Evolutionary conservation across 2,329 filamentous ascomycete genomes (phyloP).

Genomic region (Aureobasidium vineae): DNA sequence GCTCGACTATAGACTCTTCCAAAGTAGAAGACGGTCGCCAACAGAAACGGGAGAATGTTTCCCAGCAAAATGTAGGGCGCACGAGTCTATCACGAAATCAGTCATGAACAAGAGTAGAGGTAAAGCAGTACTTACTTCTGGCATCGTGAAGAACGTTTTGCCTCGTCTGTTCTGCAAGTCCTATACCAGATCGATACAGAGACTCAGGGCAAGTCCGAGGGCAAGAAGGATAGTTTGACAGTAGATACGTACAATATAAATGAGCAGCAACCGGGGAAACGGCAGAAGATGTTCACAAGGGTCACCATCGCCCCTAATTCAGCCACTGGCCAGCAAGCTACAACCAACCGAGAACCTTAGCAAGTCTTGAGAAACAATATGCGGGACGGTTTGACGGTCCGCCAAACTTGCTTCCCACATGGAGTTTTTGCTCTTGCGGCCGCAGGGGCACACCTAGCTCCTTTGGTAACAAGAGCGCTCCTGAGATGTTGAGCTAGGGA

Average conservation of each 20-base stretch:
- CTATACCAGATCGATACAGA: not conserved
- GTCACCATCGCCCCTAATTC: not conserved
- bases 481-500: not conserved
- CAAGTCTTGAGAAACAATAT: not conserved
- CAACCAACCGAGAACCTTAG: constrained; percentile 6
- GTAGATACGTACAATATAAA: not conserved
- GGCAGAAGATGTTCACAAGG: not conserved
- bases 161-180: not conserved
- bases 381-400: not conserved
- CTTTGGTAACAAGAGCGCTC: not conserved
- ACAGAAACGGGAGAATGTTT: constrained; percentile 18
- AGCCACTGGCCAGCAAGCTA: constrained; percentile 6
- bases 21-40: constrained; percentile 8
- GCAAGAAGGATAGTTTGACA: not conserved
- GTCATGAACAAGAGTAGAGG: not conserved
- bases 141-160: not conserved
- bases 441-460: not conserved
- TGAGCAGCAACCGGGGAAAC: not conserved
- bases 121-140: not conserved
- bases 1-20: constrained; percentile 16
- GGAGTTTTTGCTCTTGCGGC: not conserved
- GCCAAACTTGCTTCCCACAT: not conserved
- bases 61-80: constrained; percentile 17
- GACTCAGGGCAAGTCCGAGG: constrained; percentile 2
- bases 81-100: not conserved